A percentile compares a stretch with the other conserved stretches of the same genome.
Evolutionary conservation across 345 rosid genomes (phyloP).

Genomic region (Eucalyptus regnans): DNA sequence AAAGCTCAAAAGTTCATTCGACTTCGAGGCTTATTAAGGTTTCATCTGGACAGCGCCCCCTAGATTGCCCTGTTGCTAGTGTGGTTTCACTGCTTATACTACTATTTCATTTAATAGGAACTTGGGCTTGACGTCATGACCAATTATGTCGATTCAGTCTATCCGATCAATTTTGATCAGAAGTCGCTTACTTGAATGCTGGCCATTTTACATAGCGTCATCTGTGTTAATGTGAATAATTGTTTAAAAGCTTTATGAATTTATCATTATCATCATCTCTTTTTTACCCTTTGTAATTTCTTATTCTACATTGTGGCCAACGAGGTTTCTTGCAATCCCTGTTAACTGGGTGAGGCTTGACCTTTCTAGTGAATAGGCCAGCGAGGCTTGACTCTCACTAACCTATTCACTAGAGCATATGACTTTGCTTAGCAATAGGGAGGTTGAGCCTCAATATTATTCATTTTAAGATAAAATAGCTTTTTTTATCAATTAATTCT

Average conservation of each 20-base stretch:
- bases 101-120: accelerated
- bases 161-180: accelerated
- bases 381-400: too few species aligned
- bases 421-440: accelerated
- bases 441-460: too few species aligned
- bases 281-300: too few species aligned
- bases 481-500: not conserved
- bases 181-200: accelerated
- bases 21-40: not conserved
- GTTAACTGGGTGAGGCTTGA: accelerated
- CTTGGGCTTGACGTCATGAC: not conserved
- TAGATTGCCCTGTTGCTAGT: not conserved
- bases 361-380: accelerated
- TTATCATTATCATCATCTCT: too few species aligned
- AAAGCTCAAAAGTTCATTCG: not conserved
- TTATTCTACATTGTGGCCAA: accelerated
- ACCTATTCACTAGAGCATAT: accelerated
- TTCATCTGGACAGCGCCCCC: not conserved
- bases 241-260: too few species aligned
- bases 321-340: accelerated
- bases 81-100: not conserved
- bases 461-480: not conserved
- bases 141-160: accelerated
- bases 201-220: accelerated
- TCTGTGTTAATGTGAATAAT: accelerated